These are phyloP conservation scores for Scenedesmus sp. DNA, from an alignment of 163 green algal genomes.

Conservation along the genomic window DNA sequence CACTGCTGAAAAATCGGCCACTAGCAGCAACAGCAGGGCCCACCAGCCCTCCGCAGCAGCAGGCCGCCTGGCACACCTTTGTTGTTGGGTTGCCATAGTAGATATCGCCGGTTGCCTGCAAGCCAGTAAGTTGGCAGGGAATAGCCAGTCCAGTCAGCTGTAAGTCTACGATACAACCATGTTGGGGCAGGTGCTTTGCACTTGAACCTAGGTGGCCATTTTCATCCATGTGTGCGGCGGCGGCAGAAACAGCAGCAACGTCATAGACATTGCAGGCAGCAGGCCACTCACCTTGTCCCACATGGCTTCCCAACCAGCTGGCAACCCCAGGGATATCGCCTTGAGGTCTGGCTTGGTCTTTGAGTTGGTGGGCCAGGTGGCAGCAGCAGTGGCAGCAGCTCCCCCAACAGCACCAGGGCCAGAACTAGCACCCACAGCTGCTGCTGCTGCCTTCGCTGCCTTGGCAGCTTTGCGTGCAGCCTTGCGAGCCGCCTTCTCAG, in stretches of 20 bases:
- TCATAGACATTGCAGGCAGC: not conserved
- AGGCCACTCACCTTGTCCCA: constrained; percentile 68
- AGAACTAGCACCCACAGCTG: not conserved
- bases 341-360: constrained; percentile 73
- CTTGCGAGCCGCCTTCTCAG: constrained; percentile 64
- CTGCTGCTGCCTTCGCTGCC: constrained; percentile 41
- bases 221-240: too few relatives aligned
- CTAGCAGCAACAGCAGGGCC: not conserved
- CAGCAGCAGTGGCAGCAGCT: constrained; percentile 20
- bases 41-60: not conserved
- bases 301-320: constrained; percentile 76
- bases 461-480: constrained; percentile 53
- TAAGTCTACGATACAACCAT: not conserved
- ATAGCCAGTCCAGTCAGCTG: not conserved
- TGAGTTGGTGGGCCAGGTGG: constrained; percentile 52
- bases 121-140: not conserved
- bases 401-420: not conserved
- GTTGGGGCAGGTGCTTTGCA: not conserved
- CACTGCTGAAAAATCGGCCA: not conserved
- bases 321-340: constrained; percentile 70
- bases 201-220: too few relatives aligned
- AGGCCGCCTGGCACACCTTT: constrained; percentile 63
- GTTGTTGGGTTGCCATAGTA: constrained; percentile 84
- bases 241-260: not conserved
- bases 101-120: constrained; percentile 54